Base-by-base conservation (phyloP, 768 basidiomycete species). In the Amanita fuliginea region DNA sequence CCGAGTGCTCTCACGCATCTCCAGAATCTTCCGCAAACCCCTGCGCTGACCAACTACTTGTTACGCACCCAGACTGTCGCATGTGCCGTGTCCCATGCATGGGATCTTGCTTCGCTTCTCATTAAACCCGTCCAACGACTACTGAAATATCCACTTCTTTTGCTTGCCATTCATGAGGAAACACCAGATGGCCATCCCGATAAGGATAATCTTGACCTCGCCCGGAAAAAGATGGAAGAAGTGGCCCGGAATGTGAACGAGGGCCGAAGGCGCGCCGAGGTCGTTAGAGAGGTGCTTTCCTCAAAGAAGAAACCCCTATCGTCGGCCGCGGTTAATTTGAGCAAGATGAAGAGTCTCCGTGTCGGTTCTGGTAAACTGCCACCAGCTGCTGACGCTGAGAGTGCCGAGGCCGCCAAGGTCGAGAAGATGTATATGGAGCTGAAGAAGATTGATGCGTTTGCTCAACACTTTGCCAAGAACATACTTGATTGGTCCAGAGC, bases 61-160 rank as follows among this genome's bases (percentile, higher is more conserved):
- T 62, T 74, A 8, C 77, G 80, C 32, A 86, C 85, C 14, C 76
- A 78, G 51, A 72, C 69, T 9, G 70, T 85, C 33, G 83, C 86
- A 1, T 76, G 81, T 1, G 75, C 78, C 19, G 73, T 86, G 10
- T 86, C 89, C 0, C 83, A 90, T 58, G 87, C 91, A 2, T 93
- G 91, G 84, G 95, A 99, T 62, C 78, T 99, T 22, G 74, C 89
- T 4, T 92, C 91, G 0, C 77, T 97, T 34, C 83, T 99, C 53
- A 97, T 99, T 65, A 97, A 98, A 65, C 96, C 96, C 30, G 91
- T 99, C 3, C 96, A 98, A 60, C 81, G 95, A 13, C 75, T 97
- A 48, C 80, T 97, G 55, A 98, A 97, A 62, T 99, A 99, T 60
- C 81, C 89, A 0, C 76, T 98, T 7, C 76, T 99, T 24, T 78